Conservation (phyloP, 2,329 filamentous ascomycete genomes). For the Alternaria metachromatica region DNA sequence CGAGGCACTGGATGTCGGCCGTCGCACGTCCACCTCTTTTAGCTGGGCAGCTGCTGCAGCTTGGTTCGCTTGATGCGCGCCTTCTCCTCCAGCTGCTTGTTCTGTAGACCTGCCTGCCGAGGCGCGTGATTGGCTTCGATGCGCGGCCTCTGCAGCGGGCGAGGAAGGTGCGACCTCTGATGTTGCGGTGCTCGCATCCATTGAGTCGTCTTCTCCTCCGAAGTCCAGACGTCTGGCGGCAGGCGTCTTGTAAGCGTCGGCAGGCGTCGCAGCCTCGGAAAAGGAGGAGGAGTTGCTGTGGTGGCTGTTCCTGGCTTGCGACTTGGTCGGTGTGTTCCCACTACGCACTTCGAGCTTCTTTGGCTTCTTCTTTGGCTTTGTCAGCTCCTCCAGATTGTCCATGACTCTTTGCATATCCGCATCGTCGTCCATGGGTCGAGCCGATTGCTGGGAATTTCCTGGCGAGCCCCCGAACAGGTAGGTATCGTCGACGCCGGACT, state of each 20-base stretch:
- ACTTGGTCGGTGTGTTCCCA: constrained; percentile 22
- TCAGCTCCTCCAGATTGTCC: constrained; percentile 23
- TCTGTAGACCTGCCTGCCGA: constrained; percentile 7
- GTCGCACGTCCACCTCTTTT: constrained; percentile 30
- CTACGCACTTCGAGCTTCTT: constrained; percentile 29
- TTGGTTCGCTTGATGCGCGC: constrained; percentile 6
- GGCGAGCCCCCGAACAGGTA: constrained; percentile 53
- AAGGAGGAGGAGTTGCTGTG: constrained; percentile 36
- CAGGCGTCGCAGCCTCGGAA: constrained; percentile 47
- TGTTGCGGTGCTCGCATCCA: constrained; percentile 35
- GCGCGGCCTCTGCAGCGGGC: constrained; percentile 52
- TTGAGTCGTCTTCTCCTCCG: constrained; percentile 30
- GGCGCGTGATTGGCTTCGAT: constrained; percentile 32
- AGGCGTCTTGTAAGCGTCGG: constrained; percentile 53
- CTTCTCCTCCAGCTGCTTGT: constrained; percentile 3
- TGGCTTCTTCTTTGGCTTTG: constrained; percentile 31
- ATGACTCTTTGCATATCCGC: constrained; percentile 21
- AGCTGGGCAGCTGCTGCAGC: constrained; percentile 15
- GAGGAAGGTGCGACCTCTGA: constrained; percentile 51
- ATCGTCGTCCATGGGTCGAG: constrained; percentile 15
- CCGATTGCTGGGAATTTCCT: constrained; percentile 33
- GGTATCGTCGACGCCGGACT: constrained; percentile 53
- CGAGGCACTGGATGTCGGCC: constrained; percentile 49
- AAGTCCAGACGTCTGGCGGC: constrained; percentile 38
- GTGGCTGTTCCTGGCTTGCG: constrained; percentile 19